Evolutionary conservation across 495 filamentous ascomycete genomes (phyloP).

Genomic region (Acidomyces sp.): DNA sequence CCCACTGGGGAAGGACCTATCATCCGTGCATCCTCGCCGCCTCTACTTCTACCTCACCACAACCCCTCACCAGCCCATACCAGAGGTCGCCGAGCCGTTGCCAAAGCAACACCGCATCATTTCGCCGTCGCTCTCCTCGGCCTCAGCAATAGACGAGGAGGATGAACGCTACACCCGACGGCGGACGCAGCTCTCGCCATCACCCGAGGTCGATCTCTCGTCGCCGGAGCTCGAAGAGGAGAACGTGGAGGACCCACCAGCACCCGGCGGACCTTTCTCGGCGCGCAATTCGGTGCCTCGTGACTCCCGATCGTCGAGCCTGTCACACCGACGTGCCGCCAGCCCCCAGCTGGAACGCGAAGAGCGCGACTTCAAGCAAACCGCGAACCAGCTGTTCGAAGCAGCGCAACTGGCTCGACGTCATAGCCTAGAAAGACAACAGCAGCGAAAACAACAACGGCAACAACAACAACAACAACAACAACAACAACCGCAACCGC

Average conservation of each 20-base stretch:
- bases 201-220: slow-evolving; percentile 85
- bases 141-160: slow-evolving; percentile 56
- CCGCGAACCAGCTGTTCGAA: slow-evolving; percentile 41
- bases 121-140: slow-evolving; percentile 76
- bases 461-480: no score
- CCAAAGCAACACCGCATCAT: slow-evolving; percentile 41
- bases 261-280: slow-evolving; percentile 46
- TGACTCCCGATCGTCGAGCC: slow-evolving; percentile 26
- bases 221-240: slow-evolving; percentile 74
- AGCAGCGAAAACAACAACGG: no score
- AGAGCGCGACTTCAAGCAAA: slow-evolving; percentile 93
- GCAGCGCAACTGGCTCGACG: slow-evolving; percentile 11
- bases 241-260: slow-evolving; percentile 41
- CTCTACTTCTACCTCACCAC: slow-evolving; percentile 94
- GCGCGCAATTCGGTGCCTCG: slow-evolving; percentile 31
- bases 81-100: slow-evolving; percentile 37
- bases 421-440: no score
- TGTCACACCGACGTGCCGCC: slow-evolving; percentile 49
- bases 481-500: no score
- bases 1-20: slow-evolving; percentile 81
- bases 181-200: slow-evolving; percentile 67
- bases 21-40: slow-evolving; percentile 81
- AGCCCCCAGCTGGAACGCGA: slow-evolving; percentile 88
- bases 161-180: slow-evolving; percentile 37
- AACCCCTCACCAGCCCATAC: slow-evolving; percentile 66